phyloP scores from a whole-genome alignment of 257 asterid genomes.

The Haberlea rhodopensis region DNA sequence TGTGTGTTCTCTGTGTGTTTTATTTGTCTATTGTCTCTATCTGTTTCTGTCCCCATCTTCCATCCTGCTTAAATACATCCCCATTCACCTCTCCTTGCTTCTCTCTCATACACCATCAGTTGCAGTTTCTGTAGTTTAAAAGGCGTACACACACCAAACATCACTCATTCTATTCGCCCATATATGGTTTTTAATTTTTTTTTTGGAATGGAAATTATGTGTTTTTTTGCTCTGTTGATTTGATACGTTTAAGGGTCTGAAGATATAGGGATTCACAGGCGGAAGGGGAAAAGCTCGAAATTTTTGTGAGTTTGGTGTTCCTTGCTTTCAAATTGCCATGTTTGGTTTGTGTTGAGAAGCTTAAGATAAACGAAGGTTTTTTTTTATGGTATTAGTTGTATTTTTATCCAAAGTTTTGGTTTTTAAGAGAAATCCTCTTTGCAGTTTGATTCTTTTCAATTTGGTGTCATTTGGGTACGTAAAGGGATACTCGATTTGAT shows the following conservation, averaged over 20 bases:
- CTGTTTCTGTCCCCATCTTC: conserved; percentile 41
- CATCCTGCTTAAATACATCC: conserved; percentile 30
- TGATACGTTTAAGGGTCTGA: conserved; percentile 28
- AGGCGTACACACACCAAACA: conserved; percentile 25
- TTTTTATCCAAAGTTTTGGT: too few species aligned
- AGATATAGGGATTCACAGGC: background rate
- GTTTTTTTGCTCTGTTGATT: conserved; percentile 22
- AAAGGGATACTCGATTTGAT: background rate
- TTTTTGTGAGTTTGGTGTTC: conserved; percentile 19
- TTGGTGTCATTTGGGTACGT: background rate
- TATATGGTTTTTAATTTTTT: background rate
- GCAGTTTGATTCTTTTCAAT: background rate
- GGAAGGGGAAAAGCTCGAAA: conserved; percentile 5
- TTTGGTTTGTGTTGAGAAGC: background rate
- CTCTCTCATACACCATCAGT: conserved; percentile 27
- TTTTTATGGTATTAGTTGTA: too few species aligned
- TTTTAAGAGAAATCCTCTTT: too few species aligned
- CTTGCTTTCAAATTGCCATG: background rate
- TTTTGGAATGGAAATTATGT: background rate
- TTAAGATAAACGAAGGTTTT: too few species aligned
- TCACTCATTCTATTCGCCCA: background rate
- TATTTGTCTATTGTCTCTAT: conserved; percentile 42
- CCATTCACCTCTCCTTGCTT: conserved; percentile 16
- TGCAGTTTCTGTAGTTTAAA: conserved; percentile 30
- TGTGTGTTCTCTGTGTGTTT: conserved; percentile 29